A percentile compares a stretch with the other conserved stretches of the same genome.
Evolutionary conservation across 345 rosid species (phyloP).

Genomic region (Camelina hispida): DNA sequence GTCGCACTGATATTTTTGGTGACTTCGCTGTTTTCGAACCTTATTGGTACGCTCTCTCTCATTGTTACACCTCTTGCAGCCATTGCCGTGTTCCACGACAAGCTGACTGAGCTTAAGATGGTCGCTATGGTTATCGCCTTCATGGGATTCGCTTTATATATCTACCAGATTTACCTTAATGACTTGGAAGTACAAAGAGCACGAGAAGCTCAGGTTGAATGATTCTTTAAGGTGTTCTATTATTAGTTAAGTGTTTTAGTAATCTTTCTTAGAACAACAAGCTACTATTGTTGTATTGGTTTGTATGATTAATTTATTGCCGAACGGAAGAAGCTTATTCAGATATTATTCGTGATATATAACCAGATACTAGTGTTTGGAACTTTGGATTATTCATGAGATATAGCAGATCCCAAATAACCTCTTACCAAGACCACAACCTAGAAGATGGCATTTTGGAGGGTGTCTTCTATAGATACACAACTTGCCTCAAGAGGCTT

Average conservation of each 20-base stretch:
- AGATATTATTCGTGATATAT: too few species aligned
- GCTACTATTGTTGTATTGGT: too few species aligned
- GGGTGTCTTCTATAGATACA: too few species aligned
- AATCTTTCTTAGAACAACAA: too few species aligned
- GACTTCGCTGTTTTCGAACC: constrained; percentile 50
- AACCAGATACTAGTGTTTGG: too few species aligned
- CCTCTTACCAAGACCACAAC: too few species aligned
- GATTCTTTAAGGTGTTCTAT: not conserved
- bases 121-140: constrained; percentile 45
- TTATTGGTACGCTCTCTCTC: constrained; percentile 43
- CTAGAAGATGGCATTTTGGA: too few species aligned
- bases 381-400: too few species aligned
- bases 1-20: constrained; percentile 46
- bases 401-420: too few species aligned
- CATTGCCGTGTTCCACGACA: constrained; percentile 38
- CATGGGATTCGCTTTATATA: constrained; percentile 49
- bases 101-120: constrained; percentile 39
- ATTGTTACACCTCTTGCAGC: constrained; percentile 46
- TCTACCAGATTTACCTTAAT: constrained; percentile 50
- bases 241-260: not conserved
- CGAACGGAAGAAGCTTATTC: too few species aligned
- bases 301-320: too few species aligned
- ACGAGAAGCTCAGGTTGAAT: constrained; percentile 13
- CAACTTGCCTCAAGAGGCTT: too few species aligned
- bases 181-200: constrained; percentile 50